Evolutionary conservation across 768 basidiomycete genomes (phyloP).

Genomic region (Thelephora ganbajun): DNA sequence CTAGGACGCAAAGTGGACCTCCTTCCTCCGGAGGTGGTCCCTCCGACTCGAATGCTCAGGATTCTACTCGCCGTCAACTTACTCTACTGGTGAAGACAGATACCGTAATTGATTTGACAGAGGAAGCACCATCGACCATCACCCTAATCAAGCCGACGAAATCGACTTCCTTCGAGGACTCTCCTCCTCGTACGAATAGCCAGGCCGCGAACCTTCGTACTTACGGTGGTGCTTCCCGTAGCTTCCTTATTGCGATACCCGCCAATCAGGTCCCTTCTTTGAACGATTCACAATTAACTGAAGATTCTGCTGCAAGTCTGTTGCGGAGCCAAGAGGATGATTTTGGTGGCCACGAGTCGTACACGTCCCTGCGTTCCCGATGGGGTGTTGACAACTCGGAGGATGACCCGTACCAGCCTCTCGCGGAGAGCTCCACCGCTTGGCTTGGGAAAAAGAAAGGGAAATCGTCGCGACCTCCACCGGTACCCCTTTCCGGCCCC

Average conservation of each 20-base stretch:
- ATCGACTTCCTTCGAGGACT: neutral
- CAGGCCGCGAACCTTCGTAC: conserved; percentile 20
- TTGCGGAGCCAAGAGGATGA: conserved; percentile 28
- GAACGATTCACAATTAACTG: neutral
- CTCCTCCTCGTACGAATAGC: neutral
- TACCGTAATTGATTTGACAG: conserved; percentile 8
- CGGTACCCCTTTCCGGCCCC: conserved; percentile 35
- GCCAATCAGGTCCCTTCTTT: conserved; percentile 10
- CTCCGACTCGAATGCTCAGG: conserved; percentile 10
- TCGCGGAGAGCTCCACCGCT: neutral
- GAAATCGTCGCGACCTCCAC: conserved; percentile 9
- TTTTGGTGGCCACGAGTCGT: conserved; percentile 51
- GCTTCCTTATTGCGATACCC: conserved; percentile 58
- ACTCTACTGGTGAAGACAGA: conserved; percentile 10
- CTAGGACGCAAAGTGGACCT: conserved; percentile 51
- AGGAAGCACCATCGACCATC: conserved; percentile 5
- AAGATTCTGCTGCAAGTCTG: neutral
- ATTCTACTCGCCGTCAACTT: conserved; percentile 5
- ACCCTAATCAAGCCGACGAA: conserved; percentile 8
- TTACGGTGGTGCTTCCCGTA: conserved; percentile 68
- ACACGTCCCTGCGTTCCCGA: conserved; percentile 54
- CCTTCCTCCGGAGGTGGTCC: conserved; percentile 23
- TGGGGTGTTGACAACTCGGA: conserved; percentile 78
- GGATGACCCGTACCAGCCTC: conserved; percentile 42
- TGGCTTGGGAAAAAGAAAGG: conserved; percentile 20